A percentile compares a stretch with the other conserved stretches of the same genome.
phyloP scores from a whole-genome alignment of 2,329 filamentous ascomycete genomes.

The Alternaria rosae region DNA sequence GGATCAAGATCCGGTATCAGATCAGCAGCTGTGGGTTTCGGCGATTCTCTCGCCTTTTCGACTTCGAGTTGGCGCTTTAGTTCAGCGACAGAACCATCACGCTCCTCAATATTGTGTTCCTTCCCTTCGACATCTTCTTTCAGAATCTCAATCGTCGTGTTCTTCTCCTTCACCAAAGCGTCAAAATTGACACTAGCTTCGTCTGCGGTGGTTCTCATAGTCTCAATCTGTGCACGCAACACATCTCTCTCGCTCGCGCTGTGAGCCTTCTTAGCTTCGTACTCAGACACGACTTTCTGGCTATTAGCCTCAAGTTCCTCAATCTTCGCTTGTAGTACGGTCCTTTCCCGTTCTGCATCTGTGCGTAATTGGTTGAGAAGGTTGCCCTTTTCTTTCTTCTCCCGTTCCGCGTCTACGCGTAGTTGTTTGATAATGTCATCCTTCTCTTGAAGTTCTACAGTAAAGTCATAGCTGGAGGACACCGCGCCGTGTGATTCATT shows the following conservation, averaged over 20 bases:
- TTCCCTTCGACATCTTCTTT: conserved; percentile 47
- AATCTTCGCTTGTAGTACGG: conserved; percentile 8
- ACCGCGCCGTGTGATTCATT: background rate
- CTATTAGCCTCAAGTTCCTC: conserved; percentile 16
- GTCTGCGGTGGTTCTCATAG: conserved; percentile 23
- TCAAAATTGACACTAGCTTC: conserved; percentile 33
- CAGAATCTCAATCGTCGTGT: conserved; percentile 38
- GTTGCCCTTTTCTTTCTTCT: conserved; percentile 38
- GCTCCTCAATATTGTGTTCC: conserved; percentile 12
- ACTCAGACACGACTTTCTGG: conserved; percentile 27
- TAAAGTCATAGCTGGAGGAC: conserved; percentile 11
- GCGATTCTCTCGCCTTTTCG: conserved; percentile 33
- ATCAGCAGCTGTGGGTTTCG: conserved; percentile 39
- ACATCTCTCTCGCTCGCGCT: conserved; percentile 24
- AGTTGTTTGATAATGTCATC: conserved; percentile 38
- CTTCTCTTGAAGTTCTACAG: conserved; percentile 38
- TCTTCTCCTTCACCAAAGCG: conserved; percentile 36
- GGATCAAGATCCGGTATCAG: conserved; percentile 63
- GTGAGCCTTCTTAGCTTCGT: conserved; percentile 25
- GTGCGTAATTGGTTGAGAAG: conserved; percentile 31
- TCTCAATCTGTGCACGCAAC: conserved; percentile 32
- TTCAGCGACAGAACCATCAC: conserved; percentile 6
- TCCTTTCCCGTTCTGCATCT: conserved; percentile 31
- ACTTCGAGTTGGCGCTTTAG: conserved; percentile 22
- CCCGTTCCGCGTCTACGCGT: conserved; percentile 27